phyloP scores from a whole-genome alignment of 495 filamentous ascomycete genomes.

The Amphirosellinia nigrospora region DNA sequence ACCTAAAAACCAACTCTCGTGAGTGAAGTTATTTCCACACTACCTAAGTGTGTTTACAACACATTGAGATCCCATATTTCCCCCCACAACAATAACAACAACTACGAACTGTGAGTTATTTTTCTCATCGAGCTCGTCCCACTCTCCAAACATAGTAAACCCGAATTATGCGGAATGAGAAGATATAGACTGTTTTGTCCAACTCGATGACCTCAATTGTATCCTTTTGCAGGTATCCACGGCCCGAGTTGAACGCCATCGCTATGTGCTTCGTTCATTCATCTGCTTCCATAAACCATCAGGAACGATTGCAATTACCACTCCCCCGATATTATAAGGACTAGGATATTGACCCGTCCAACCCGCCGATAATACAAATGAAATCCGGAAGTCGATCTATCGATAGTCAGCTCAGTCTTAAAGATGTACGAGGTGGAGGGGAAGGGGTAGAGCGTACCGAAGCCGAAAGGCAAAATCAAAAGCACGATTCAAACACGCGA shows the following conservation, averaged over 20 bases:
- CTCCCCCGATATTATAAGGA: neutral
- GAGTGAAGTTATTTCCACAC: neutral
- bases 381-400: slow-evolving; percentile 8
- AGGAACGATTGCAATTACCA: neutral
- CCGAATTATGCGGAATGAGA: neutral
- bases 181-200: neutral
- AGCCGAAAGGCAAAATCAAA: neutral
- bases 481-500: neutral
- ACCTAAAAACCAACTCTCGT: neutral
- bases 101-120: neutral
- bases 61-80: neutral
- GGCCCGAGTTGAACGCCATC: slow-evolving; percentile 6
- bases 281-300: neutral
- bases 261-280: slow-evolving; percentile 5
- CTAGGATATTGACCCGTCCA: neutral
- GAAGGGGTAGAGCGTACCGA: neutral
- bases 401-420: neutral
- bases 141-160: neutral
- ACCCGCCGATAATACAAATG: neutral
- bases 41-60: neutral
- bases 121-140: neutral
- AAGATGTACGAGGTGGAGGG: neutral
- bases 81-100: neutral
- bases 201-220: neutral
- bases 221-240: neutral